phyloP scores from a whole-genome alignment of 768 basidiomycete species.

The Tulasnella sp. region DNA sequence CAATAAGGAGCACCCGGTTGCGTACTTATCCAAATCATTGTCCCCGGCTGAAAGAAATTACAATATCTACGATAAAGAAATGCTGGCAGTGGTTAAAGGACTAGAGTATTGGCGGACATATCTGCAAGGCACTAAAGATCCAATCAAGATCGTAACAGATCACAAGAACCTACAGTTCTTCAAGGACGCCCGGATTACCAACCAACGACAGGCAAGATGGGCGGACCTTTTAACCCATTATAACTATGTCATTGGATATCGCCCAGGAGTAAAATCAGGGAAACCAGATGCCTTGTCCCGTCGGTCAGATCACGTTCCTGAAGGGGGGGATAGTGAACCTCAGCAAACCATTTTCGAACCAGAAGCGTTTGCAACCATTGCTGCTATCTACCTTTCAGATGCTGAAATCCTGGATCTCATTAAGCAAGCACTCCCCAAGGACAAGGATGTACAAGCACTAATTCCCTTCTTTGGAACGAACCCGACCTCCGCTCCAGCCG shows the following conservation, averaged over 20 bases:
- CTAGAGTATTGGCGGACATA: slow-evolving; percentile 35
- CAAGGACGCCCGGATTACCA: slow-evolving; percentile 36
- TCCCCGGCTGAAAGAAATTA: slow-evolving; percentile 30
- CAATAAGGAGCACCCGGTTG: slow-evolving; percentile 19
- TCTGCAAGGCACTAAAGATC: slow-evolving; percentile 32
- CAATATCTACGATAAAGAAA: slow-evolving; percentile 38
- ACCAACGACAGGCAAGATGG: slow-evolving; percentile 47
- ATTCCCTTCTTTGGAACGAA: too few species aligned
- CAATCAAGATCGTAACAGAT: slow-evolving; percentile 33
- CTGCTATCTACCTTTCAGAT: too few species aligned
- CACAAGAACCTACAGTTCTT: slow-evolving; percentile 27
- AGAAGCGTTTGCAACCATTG: too few species aligned
- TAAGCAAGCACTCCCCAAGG: too few species aligned
- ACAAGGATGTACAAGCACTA: too few species aligned
- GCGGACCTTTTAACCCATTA: slow-evolving; percentile 40
- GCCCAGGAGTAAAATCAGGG: slow-evolving; percentile 29
- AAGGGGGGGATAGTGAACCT: neutral
- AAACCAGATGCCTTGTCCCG: neutral
- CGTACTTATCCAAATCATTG: slow-evolving; percentile 14
- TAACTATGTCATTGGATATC: slow-evolving; percentile 39
- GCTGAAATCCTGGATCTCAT: too few species aligned
- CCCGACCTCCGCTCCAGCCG: too few species aligned
- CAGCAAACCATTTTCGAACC: too few species aligned
- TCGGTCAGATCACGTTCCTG: neutral
- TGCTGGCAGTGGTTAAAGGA: slow-evolving; percentile 39